Conservation (phyloP, 2,329 filamentous ascomycete genomes). For the Cytospora leucostoma region DNA sequence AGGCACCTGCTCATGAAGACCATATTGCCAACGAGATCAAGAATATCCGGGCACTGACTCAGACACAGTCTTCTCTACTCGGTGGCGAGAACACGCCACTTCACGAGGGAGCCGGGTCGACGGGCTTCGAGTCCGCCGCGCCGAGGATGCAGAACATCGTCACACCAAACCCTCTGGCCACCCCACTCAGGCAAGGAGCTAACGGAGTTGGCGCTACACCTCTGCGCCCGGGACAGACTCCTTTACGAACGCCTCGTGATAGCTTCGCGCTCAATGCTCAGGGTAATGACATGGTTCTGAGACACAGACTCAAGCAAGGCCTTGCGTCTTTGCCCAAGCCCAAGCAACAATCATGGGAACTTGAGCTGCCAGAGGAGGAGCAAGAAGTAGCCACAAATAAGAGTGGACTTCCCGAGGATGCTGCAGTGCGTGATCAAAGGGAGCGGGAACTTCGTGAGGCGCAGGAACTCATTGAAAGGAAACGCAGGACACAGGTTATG, state of each 20-base stretch:
- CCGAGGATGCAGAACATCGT: conserved; percentile 78
- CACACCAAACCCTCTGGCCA: conserved; percentile 96
- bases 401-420: conserved; percentile 49
- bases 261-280: conserved; percentile 80
- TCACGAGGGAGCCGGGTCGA: conserved; percentile 77
- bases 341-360: conserved; percentile 91
- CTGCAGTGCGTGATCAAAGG: conserved; percentile 75
- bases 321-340: conserved; percentile 87
- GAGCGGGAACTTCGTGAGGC: conserved; percentile 74
- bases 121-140: conserved; percentile 82
- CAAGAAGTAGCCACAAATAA: conserved; percentile 55
- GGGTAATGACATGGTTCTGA: conserved; percentile 64
- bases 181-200: conserved; percentile 69
- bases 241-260: conserved; percentile 85
- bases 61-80: conserved; percentile 89
- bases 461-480: conserved; percentile 69
- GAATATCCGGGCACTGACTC: conserved; percentile 88
- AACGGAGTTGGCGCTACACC: conserved; percentile 70
- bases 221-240: conserved; percentile 72
- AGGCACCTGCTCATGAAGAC: conserved; percentile 89
- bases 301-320: conserved; percentile 67
- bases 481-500: conserved; percentile 86
- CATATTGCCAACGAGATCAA: conserved; percentile 94
- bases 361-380: conserved; percentile 85
- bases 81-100: conserved; percentile 93